Evolutionary conservation across 331 rosid genomes (phyloP), one percentile per base, ranked within the genome.

Genomic region (Pyracantha coccinea): DNA sequence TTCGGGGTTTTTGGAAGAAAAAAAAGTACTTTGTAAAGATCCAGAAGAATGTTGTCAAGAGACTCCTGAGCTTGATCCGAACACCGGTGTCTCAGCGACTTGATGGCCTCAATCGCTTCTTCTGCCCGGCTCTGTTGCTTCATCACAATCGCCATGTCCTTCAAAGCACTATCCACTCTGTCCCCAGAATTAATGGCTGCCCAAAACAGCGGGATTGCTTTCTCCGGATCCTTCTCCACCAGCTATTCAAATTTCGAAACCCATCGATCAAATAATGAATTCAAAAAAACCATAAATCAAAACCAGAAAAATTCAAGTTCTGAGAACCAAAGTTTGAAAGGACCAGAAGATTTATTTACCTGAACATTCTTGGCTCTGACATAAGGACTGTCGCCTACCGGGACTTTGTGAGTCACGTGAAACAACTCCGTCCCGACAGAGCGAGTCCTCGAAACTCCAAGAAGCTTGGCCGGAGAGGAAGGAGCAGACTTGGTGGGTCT

Each of bases 111-210:
- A 63, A 95, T 88, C 16, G 99, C 99, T 85, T 92, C 99, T 68
- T 92, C 97, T 13, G 97, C 92, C 76, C 98, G 81, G 76, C 88
- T 95, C 78, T 92, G 99, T 63, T 95, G 97, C 82, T 95, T 95
- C 99, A 95, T 95, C 29, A 95, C 99, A 73, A 95, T 95, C 17
- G 99, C 99, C 99, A 95, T 95, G 68, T 95, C 99, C 76, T 95
- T 95, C 63, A 95, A 74, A 75, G 99, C 99, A 82, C 97, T 92
- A 17, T 95, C 99, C 50, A 95, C 99, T 79, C 99, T 90, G 53
- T 95, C 99, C 57, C 97, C 97, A 0, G 97, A 88, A 47, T 95
- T 95, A 58, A 95, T 95, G 67, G 99, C 97, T 1, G 99, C 92
- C 99, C 99, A 95, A 69, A 95, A 95, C 68, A 95, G 79, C 0